Conservation (phyloP, 1,284 basidiomycete species). For the Peniophora sp. region DNA sequence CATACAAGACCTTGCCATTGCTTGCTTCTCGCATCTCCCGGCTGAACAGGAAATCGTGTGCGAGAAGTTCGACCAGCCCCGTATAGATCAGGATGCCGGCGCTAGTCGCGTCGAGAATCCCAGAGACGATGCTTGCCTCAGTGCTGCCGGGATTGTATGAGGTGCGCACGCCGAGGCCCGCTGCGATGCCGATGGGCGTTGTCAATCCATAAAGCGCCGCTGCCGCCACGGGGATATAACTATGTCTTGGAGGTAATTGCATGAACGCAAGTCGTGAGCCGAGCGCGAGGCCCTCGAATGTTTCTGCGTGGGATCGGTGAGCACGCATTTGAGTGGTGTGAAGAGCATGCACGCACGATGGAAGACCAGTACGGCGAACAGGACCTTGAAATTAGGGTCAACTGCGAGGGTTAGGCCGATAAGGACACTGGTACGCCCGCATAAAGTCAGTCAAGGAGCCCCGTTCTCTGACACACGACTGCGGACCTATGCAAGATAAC, state of each 20-base stretch:
- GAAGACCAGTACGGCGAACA: slow-evolving; percentile 90
- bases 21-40: slow-evolving; percentile 71
- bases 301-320: slow-evolving; percentile 44
- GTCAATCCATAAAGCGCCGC: slow-evolving; percentile 71
- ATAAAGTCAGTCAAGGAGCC: not conserved
- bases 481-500: slow-evolving; percentile 75
- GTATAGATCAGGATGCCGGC: slow-evolving; percentile 90
- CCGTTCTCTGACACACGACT: not conserved
- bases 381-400: slow-evolving; percentile 68
- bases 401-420: slow-evolving; percentile 94
- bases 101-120: slow-evolving; percentile 79
- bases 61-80: slow-evolving; percentile 85
- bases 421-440: slow-evolving; percentile 45
- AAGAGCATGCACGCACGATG: slow-evolving; percentile 52
- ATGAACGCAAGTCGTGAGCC: slow-evolving; percentile 80
- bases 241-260: slow-evolving; percentile 49
- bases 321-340: not conserved
- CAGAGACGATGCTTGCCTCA: slow-evolving; percentile 74
- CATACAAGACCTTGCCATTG: slow-evolving; percentile 57
- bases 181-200: slow-evolving; percentile 80
- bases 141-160: slow-evolving; percentile 77
- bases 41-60: slow-evolving; percentile 90
- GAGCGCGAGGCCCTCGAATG: slow-evolving; percentile 87
- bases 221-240: slow-evolving; percentile 56
- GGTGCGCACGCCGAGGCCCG: slow-evolving; percentile 75